A percentile compares a stretch with the other conserved stretches of the same genome.
phyloP scores from a whole-genome alignment of 2,329 filamentous ascomycete species.

The Microthyrium microscopicum region DNA sequence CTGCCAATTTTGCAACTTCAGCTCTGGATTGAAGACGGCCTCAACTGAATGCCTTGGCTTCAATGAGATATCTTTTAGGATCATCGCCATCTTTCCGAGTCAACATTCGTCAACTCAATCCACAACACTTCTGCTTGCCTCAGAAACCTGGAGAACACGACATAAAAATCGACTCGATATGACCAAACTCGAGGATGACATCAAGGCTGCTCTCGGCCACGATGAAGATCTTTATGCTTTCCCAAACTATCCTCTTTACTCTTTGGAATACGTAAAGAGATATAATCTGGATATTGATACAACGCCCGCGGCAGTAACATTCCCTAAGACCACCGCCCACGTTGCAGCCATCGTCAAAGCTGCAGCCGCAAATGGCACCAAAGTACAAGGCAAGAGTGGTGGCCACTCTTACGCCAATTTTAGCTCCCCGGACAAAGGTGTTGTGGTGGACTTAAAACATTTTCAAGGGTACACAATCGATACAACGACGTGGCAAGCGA shows the following conservation, averaged over 20 bases:
- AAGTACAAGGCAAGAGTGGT: constrained; percentile 35
- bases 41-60: too few species aligned
- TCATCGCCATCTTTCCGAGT: too few species aligned
- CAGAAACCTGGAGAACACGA: too few species aligned
- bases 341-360: constrained; percentile 31
- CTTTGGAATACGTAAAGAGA: constrained; percentile 10
- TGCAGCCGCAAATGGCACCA: constrained; percentile 24
- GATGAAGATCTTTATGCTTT: constrained; percentile 2
- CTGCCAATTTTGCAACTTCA: too few species aligned
- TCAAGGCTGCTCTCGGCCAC: neutral
- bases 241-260: constrained; percentile 3
- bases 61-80: too few species aligned
- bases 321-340: constrained; percentile 21
- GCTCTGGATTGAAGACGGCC: too few species aligned
- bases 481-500: constrained; percentile 34
- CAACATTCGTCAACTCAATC: too few species aligned
- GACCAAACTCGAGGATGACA: neutral
- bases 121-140: too few species aligned
- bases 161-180: too few species aligned
- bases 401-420: constrained; percentile 39
- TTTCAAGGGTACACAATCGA: constrained; percentile 39
- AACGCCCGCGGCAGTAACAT: constrained; percentile 18
- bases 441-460: constrained; percentile 37
- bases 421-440: constrained; percentile 21
- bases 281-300: constrained; percentile 19